Conservation (phyloP, 257 asterid genomes). For the Nicotiana tabacum region DNA sequence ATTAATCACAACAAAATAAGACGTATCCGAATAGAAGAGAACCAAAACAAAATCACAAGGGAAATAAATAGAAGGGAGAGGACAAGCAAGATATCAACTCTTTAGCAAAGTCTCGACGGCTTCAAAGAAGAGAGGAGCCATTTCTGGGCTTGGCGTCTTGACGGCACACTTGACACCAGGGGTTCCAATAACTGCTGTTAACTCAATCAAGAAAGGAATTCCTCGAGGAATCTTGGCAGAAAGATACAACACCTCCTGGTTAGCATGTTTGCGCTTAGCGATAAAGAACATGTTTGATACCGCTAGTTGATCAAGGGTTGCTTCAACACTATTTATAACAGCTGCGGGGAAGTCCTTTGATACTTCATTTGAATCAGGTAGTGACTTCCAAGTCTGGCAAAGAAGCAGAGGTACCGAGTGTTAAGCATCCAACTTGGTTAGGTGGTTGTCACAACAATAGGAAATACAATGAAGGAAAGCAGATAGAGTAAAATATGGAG, state of each 20-base stretch:
- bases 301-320: slow-evolving; percentile 65
- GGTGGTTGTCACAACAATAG: not conserved
- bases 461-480: not conserved
- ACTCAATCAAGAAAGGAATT: slow-evolving; percentile 80
- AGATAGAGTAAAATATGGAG: not conserved
- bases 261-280: slow-evolving; percentile 87
- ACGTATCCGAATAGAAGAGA: not conserved
- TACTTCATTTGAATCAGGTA: slow-evolving; percentile 91
- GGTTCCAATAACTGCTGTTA: slow-evolving; percentile 64
- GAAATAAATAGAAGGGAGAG: not conserved
- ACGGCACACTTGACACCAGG: slow-evolving; percentile 92
- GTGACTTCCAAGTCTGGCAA: slow-evolving; percentile 90
- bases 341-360: slow-evolving; percentile 70
- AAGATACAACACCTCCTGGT: slow-evolving; percentile 86
- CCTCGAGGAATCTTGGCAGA: slow-evolving; percentile 87
- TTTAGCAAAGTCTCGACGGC: slow-evolving; percentile 58
- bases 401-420: not conserved
- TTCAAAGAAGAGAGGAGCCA: slow-evolving; percentile 92
- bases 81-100: slow-evolving; percentile 25
- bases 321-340: slow-evolving; percentile 60
- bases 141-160: slow-evolving; percentile 80
- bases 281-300: slow-evolving; percentile 80
- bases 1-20: slow-evolving; percentile 5
- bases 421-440: not conserved
- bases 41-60: slow-evolving; percentile 18